Base-by-base conservation (phyloP, 257 asterid species). In the Ligustrum vulgare region DNA sequence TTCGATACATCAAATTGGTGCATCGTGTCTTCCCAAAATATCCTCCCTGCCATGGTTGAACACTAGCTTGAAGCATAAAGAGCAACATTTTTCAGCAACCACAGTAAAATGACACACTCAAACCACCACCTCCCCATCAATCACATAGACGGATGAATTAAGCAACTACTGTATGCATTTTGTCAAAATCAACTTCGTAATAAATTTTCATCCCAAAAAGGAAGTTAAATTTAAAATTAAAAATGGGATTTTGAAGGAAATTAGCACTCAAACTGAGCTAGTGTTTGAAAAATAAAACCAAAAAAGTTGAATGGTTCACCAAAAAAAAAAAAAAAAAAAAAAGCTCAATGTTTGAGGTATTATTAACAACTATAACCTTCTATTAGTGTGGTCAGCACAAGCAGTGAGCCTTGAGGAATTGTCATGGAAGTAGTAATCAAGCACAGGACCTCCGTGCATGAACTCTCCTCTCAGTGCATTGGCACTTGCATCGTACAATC, bases 401-500 rank as follows among this genome's bases (percentile, higher is more conserved):
- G 96, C 97, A 80, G 89, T 90, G 78, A 94, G 92, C 8, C 97
- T 97, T 0, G 98, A 93, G 5, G 96, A 80, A 77, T 93, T 97
- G 3, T 91, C 97, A 18, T 91, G 97, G 86, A 93, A 93, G 80
- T 96, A 93, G 66, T 97, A 91, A 79, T 93, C 98, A 0, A 93
- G 89, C 66, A 91, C 95, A 1, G 96, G 76, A 33, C 95, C 96
- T 94, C n/a, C n/a, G n/a, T n/a, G n/a, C n/a, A n/a, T n/a, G n/a
- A n/a, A n/a, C n/a, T n/a, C n/a, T n/a, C n/a, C n/a, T n/a, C n/a
- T n/a, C n/a, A n/a, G n/a, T n/a, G n/a, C n/a, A n/a, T n/a, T n/a
- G n/a, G n/a, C n/a, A n/a, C n/a, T n/a, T n/a, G n/a, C n/a, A n/a
- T n/a, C n/a, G n/a, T n/a, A n/a, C n/a, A n/a, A n/a, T n/a, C n/a